These are phyloP conservation scores for Botrytis porri DNA, from an alignment of 2,329 filamentous ascomycete genomes.

Conservation along the genomic window DNA sequence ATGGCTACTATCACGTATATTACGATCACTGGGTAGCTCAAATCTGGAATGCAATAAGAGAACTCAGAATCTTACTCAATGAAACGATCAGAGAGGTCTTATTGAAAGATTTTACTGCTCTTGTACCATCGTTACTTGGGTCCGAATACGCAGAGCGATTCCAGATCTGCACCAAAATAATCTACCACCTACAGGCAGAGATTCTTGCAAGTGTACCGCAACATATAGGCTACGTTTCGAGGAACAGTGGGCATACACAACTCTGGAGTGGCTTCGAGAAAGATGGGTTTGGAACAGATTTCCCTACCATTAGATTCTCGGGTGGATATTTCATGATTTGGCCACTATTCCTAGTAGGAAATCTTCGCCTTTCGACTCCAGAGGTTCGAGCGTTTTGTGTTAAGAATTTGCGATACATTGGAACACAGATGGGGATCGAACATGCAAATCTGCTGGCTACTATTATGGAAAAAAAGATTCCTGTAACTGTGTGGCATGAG, in stretches of 20 bases:
- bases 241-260: background rate
- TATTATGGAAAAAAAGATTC: conserved; percentile 16
- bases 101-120: conserved; percentile 10
- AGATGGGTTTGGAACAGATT: background rate
- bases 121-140: conserved; percentile 21
- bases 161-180: conserved; percentile 19
- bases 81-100: conserved; percentile 31
- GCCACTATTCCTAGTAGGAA: conserved; percentile 34
- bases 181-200: conserved; percentile 27
- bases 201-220: conserved; percentile 35
- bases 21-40: conserved; percentile 32
- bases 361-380: conserved; percentile 23
- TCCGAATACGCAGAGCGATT: conserved; percentile 21
- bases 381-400: conserved; percentile 26
- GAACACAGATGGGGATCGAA: conserved; percentile 29
- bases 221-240: conserved; percentile 19
- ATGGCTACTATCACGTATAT: conserved; percentile 34
- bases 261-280: background rate
- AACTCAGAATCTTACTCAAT: conserved; percentile 31
- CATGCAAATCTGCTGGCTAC: conserved; percentile 31
- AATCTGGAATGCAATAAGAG: conserved; percentile 34
- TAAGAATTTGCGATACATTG: conserved; percentile 29
- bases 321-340: conserved; percentile 34
- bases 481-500: conserved; percentile 20
- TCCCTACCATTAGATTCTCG: conserved; percentile 20